Conservation (phyloP, 192 early-diverging fungal species). For the Backusella macrospora region DNA sequence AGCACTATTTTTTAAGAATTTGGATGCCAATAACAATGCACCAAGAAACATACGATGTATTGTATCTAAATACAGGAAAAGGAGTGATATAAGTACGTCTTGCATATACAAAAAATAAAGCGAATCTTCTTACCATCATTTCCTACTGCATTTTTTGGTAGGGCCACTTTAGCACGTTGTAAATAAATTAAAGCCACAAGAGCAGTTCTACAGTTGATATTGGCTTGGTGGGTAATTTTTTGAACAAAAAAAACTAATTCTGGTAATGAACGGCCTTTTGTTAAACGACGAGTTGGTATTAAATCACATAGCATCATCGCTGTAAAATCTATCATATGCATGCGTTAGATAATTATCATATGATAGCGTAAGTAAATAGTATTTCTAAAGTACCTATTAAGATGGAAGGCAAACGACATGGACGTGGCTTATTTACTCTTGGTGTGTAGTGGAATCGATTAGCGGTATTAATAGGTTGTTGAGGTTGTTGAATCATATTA, state of each 20-base stretch:
- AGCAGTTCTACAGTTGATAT: slow-evolving; percentile 28
- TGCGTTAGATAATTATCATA: neutral
- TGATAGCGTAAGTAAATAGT: neutral
- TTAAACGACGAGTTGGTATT: slow-evolving; percentile 21
- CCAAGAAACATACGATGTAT: slow-evolving; percentile 39
- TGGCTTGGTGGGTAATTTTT: slow-evolving; percentile 31
- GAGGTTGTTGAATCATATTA: slow-evolving; percentile 17
- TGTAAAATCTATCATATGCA: slow-evolving; percentile 31
- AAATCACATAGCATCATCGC: slow-evolving; percentile 40
- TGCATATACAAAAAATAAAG: neutral
- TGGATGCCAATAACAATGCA: slow-evolving; percentile 35
- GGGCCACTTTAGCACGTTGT: slow-evolving; percentile 23
- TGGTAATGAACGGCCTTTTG: slow-evolving; percentile 31
- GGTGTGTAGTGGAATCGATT: slow-evolving; percentile 2
- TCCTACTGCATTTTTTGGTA: slow-evolving; percentile 35
- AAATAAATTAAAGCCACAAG: slow-evolving; percentile 41
- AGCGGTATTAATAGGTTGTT: neutral
- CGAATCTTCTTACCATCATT: slow-evolving; percentile 38
- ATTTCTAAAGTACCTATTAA: slow-evolving; percentile 21
- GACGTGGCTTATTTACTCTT: neutral
- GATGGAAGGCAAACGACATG: slow-evolving; percentile 12
- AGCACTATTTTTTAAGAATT: slow-evolving; percentile 24
- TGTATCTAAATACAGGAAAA: slow-evolving; percentile 25
- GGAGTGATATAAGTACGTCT: neutral
- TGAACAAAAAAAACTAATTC: slow-evolving; percentile 44